Evolutionary conservation across 1,139 yeast genomes (phyloP).

Genomic region (Blastobotrys capitulatus): DNA sequence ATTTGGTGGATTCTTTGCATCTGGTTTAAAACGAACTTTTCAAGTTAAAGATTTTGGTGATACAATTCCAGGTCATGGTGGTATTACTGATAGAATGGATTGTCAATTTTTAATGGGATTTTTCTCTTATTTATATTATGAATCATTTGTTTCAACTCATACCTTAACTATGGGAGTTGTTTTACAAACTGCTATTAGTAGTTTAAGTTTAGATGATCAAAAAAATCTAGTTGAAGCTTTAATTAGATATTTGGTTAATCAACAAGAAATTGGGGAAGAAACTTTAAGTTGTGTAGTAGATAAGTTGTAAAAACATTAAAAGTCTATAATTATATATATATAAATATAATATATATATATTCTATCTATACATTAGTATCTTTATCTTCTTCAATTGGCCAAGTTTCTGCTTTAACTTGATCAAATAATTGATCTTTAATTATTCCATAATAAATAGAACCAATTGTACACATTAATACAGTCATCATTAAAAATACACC

Average conservation of each 20-base stretch:
- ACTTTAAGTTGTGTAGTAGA: constrained; percentile 1
- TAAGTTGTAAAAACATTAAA: too few species aligned
- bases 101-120: constrained; percentile 98
- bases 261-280: constrained; percentile 19
- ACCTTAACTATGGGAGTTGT: constrained; percentile 68
- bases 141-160: constrained; percentile 69
- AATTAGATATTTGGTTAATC: constrained; percentile 55
- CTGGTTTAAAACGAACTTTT: constrained; percentile 95
- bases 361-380: not conserved
- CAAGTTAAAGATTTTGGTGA: constrained; percentile 91
- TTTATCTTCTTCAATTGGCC: constrained; percentile 5
- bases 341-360: too few species aligned
- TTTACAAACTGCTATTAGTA: constrained; percentile 69
- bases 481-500: constrained; percentile 41
- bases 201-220: constrained; percentile 63
- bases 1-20: constrained; percentile 97
- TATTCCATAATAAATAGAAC: constrained; percentile 29
- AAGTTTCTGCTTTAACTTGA: constrained; percentile 10
- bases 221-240: constrained; percentile 56
- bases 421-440: constrained; percentile 7
- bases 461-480: constrained; percentile 37
- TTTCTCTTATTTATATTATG: constrained; percentile 85
- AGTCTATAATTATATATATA: too few species aligned
- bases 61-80: constrained; percentile 97
- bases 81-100: constrained; percentile 95